These are phyloP conservation scores for Ophiostoma sp. DNA, from an alignment of 2,329 filamentous ascomycete genomes.

Conservation along the genomic window DNA sequence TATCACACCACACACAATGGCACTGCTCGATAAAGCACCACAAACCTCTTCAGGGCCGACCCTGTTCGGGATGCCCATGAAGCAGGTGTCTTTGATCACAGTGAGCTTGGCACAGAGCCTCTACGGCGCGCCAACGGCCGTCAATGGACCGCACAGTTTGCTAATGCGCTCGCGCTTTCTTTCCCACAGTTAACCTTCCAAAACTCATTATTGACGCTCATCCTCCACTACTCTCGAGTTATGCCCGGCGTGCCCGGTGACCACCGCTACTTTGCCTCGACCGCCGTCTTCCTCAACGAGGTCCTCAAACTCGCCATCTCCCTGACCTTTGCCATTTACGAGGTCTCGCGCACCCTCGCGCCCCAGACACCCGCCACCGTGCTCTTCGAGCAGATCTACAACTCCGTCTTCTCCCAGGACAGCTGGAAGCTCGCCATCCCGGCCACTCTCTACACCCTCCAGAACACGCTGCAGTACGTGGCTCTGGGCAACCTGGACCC, in stretches of 20 bases:
- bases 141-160: neutral
- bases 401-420: conserved; percentile 81
- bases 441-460: conserved; percentile 82
- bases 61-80: conserved; percentile 63
- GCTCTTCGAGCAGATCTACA: conserved; percentile 76
- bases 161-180: neutral
- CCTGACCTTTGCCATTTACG: conserved; percentile 82
- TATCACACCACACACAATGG: conserved; percentile 38
- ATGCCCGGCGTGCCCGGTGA: conserved; percentile 77
- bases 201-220: conserved; percentile 75
- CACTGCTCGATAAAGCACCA: conserved; percentile 43
- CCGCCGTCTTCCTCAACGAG: conserved; percentile 91
- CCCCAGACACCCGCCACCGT: conserved; percentile 78
- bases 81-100: conserved; percentile 66
- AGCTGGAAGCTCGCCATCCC: conserved; percentile 95
- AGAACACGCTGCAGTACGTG: conserved; percentile 92
- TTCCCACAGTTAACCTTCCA: conserved; percentile 69
- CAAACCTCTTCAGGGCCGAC: conserved; percentile 45
- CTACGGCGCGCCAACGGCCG: neutral
- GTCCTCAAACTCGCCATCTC: conserved; percentile 86
- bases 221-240: conserved; percentile 91
- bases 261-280: conserved; percentile 89
- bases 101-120: conserved; percentile 43
- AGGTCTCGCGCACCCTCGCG: conserved; percentile 74
- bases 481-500: conserved; percentile 89